Base-by-base conservation (phyloP, 202 grass and related monocot species). In the Saccharum hybrid region DNA sequence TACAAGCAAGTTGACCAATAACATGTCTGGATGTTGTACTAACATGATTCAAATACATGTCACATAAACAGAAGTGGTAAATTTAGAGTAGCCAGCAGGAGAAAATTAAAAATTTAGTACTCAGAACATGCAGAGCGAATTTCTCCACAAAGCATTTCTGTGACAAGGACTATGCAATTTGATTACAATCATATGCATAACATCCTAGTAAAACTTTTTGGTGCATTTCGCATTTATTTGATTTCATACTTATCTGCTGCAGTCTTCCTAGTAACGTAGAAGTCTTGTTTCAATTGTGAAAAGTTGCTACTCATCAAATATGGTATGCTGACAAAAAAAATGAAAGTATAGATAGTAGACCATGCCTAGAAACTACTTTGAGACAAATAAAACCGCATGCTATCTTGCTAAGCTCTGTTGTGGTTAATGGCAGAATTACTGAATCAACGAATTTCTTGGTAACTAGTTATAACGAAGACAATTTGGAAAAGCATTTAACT, bases 401-500 rank as follows among this genome's bases (percentile, higher is more conserved):
- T n/a, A 67, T 54, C 5, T 56, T 51, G 21, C 12, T 40, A 19
- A 76, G 75, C 3, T 1, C 68, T 59, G 10, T 6, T 68, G 48
- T 18, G 59, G 16, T 36, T 19, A 23, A 56, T 4, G 1, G 14
- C 6, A 54, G 41, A 39, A 15, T 66, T 21, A 63, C 14, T 21
- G 42, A 77, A 42, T 52, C 41, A 21, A 51, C 6, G 2, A 10
- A 84, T 67, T 10, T 65, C 43, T 38, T 46, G 48, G 2, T 31
- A 74, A 59, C 57, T 66, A 60, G 12, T 6, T 63, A 4, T 7
- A 60, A 19, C 46, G n/a, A 61, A 86, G 13, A 68, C 62, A 49
- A 80, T 13, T 54, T 41, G 2, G 5, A 10, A 56, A 59, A 51
- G 10, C 38, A 85, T 31, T 36, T 26, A 7, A 5, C 33, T 43